Evolutionary conservation across 306 rosid genomes (phyloP), one percentile per base, ranked within the genome.

Genomic region (Vigna radiata): DNA sequence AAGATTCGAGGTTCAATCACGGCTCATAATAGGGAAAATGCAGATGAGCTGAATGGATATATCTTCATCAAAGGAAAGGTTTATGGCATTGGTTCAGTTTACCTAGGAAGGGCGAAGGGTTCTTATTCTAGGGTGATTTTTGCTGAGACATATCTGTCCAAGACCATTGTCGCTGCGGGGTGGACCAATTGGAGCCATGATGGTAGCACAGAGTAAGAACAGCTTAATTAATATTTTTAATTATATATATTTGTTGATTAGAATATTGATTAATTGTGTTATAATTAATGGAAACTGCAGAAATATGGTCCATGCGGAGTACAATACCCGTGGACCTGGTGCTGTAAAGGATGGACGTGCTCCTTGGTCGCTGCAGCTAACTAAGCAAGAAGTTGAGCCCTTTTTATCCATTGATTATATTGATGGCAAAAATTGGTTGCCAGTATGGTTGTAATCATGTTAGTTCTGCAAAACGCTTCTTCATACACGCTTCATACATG

Each of bases 161-260:
- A 4, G 50, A 82, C 97, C 15, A 49, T 93, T 79, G 73, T 82
- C 8, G 86, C 84, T 0, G 46, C 63, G 5, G 98, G 97, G 9
- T 93, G 98, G 98, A 91, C 96, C 67, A 86, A 86, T 31, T 91
- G 96, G 96, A 89, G 96, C 79, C 83, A 77, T 29, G 73, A 1
- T 0, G 97, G 97, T 49, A 41, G 77, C 88, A 89, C 93, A 8
- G 16, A 82, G 97, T 93, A 91, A 86, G 91, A 44, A 54, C 25
- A 72, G n/a, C 3, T 15, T 8, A 3, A 1, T 58, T 19, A 14
- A 14, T 39, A 1, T 47, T 47, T 2, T 48, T 48, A 13, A 10
- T n/a, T n/a, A n/a, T n/a, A n/a, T n/a, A n/a, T n/a, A n/a, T 33
- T 36, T 58, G 39, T 12, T 59, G 4, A 4, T 13, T 8, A 59